These are phyloP conservation scores for Fraxinus dipetala DNA, from an alignment of 305 asterid genomes.

Conservation along the genomic window DNA sequence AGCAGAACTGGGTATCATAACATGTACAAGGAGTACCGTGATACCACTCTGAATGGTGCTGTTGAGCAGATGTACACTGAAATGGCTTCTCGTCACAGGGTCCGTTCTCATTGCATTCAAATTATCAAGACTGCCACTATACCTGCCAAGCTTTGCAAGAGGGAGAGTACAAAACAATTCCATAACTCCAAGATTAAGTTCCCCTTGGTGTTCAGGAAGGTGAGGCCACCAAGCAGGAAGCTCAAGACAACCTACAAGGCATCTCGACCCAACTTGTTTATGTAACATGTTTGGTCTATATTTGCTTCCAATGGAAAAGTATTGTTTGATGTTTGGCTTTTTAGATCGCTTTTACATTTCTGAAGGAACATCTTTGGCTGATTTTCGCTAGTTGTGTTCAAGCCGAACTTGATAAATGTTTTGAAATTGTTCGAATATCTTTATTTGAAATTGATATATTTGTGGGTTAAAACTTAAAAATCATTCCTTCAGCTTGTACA, in stretches of 20 bases:
- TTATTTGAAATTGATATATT: not conserved
- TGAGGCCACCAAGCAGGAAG: conserved; percentile 57
- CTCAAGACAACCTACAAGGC: conserved; percentile 59
- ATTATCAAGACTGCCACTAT: conserved; percentile 60
- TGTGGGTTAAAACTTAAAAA: not conserved
- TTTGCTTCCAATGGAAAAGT: not conserved
- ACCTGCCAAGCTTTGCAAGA: conserved; percentile 60
- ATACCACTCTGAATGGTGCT: conserved; percentile 51
- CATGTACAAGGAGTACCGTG: conserved; percentile 61
- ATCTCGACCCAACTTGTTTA: conserved; percentile 51
- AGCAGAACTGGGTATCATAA: conserved; percentile 61
- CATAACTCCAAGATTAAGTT: conserved; percentile 56
- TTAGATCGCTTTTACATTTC: not conserved
- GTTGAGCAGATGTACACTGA: conserved; percentile 64
- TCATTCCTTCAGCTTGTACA: not conserved
- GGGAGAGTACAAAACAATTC: conserved; percentile 59
- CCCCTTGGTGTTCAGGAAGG: conserved; percentile 50
- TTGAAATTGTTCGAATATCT: not conserved
- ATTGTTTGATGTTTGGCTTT: not conserved
- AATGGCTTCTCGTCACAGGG: conserved; percentile 67
- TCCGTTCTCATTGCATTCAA: conserved; percentile 53
- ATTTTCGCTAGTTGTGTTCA: not conserved
- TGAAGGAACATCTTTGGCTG: not conserved
- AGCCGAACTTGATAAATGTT: not conserved
- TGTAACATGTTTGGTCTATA: conserved; percentile 27